A percentile compares a stretch with the other conserved stretches of the same genome.
Conservation (phyloP, 1,139 yeast genomes). For the Scheffersomyces cryptocercus region DNA sequence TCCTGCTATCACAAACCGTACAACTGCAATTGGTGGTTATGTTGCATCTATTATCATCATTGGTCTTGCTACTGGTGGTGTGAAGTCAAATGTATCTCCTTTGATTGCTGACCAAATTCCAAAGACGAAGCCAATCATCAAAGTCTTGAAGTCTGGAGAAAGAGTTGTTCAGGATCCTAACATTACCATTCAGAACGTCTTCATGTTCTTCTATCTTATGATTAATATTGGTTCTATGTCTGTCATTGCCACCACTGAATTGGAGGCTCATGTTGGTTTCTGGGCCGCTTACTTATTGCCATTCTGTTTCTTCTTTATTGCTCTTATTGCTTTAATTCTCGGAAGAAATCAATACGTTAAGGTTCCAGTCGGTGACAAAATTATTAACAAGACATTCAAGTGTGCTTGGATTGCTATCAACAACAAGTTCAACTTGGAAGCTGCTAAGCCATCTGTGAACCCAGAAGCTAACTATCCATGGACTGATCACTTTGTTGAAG, state of each 20-base stretch:
- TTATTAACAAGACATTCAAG: conserved; percentile 57
- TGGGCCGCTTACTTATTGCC: conserved; percentile 50
- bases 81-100: conserved; percentile 78
- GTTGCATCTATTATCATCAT: conserved; percentile 63
- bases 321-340: conserved; percentile 51
- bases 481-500: conserved; percentile 64
- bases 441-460: conserved; percentile 55
- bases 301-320: conserved; percentile 65
- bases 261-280: conserved; percentile 26
- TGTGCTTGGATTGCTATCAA: conserved; percentile 46
- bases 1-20: conserved; percentile 56
- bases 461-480: conserved; percentile 52
- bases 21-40: conserved; percentile 53
- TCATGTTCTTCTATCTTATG: conserved; percentile 30
- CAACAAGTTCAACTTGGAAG: conserved; percentile 52
- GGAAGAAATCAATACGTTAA: conserved; percentile 62
- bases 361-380: conserved; percentile 64
- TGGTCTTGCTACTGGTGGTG: conserved; percentile 82
- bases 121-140: conserved; percentile 21
- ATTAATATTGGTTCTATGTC: conserved; percentile 26
- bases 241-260: conserved; percentile 26
- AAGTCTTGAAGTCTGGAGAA: conserved; percentile 25
- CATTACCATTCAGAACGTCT: conserved; percentile 27
- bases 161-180: conserved; percentile 26
- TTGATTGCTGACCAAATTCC: conserved; percentile 75